Conservation (phyloP, 371 early-diverging fungal genomes). For the Batkoa obscura region DNA sequence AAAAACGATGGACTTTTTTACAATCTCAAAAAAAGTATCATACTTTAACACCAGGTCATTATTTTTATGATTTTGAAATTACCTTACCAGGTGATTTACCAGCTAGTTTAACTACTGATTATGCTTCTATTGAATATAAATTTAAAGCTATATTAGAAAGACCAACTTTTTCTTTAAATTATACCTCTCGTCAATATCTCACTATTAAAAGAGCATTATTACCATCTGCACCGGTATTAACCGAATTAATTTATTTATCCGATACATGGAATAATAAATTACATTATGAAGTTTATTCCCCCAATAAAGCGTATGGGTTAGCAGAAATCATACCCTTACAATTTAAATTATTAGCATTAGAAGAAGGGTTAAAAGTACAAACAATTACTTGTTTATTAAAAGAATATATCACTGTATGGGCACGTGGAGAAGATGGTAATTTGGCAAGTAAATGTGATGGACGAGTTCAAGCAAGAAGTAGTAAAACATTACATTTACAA, state of each 20-base stretch:
- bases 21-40: slow-evolving; percentile 2
- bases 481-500: neutral
- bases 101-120: neutral
- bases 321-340: slow-evolving; percentile 9
- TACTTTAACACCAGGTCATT: neutral
- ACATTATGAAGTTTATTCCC: slow-evolving; percentile 7
- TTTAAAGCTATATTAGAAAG: slow-evolving; percentile 5
- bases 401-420: slow-evolving; percentile 4
- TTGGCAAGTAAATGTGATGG: slow-evolving; percentile 2
- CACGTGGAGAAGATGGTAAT: neutral
- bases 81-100: slow-evolving; percentile 6
- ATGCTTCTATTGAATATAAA: slow-evolving; percentile 4
- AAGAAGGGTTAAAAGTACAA: slow-evolving; percentile 1
- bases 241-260: neutral
- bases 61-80: slow-evolving; percentile 7
- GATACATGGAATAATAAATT: slow-evolving; percentile 9
- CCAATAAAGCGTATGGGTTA: slow-evolving; percentile 2
- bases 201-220: slow-evolving; percentile 1
- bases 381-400: slow-evolving; percentile 3
- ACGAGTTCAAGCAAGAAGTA: neutral
- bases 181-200: slow-evolving; percentile 1
- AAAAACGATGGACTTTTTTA: slow-evolving; percentile 6
- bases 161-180: slow-evolving; percentile 7
- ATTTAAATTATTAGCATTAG: slow-evolving; percentile 1
- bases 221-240: neutral